Percentiles rank a stretch among this genome's conserved stretches.
phyloP scores from a whole-genome alignment of 1,284 basidiomycete genomes.

The Papiliotrema laurentii region DNA sequence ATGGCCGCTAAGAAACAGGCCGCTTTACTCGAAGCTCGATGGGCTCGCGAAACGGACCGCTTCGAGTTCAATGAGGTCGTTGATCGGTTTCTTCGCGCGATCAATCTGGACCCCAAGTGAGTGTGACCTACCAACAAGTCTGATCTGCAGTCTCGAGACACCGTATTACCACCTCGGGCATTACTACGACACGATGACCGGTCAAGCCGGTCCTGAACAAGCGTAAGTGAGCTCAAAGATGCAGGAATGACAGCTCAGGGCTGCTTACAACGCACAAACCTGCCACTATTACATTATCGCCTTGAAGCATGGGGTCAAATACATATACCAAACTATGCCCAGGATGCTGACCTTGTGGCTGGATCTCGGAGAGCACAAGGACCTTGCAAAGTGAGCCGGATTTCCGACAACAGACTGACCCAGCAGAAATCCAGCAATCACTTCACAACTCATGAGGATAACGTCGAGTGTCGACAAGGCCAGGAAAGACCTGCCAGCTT shows the following conservation, averaged over 20 bases:
- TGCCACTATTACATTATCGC: slow-evolving; percentile 67
- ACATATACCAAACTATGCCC: slow-evolving; percentile 93
- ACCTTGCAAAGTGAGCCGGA: slow-evolving; percentile 25
- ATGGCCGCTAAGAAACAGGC: slow-evolving; percentile 56
- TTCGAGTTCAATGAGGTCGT: slow-evolving; percentile 65
- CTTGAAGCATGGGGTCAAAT: slow-evolving; percentile 83
- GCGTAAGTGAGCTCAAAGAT: slow-evolving; percentile 20
- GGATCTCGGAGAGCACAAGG: slow-evolving; percentile 69
- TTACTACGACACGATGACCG: slow-evolving; percentile 63
- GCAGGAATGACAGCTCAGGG: no score
- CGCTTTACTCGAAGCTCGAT: slow-evolving; percentile 79
- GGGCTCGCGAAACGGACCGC: slow-evolving; percentile 87
- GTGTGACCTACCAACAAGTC: slow-evolving; percentile 25
- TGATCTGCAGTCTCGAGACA: slow-evolving; percentile 67
- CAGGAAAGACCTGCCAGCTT: slow-evolving; percentile 62
- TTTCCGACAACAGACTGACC: neutral
- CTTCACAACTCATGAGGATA: slow-evolving; percentile 38
- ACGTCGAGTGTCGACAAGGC: slow-evolving; percentile 59
- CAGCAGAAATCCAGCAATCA: slow-evolving; percentile 7
- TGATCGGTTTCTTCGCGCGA: slow-evolving; percentile 58
- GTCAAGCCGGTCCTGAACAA: slow-evolving; percentile 11
- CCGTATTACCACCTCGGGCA: slow-evolving; percentile 79
- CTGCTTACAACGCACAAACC: slow-evolving; percentile 44
- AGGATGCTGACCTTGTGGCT: slow-evolving; percentile 94
- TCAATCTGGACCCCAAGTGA: slow-evolving; percentile 58